Evolutionary conservation across 2,329 filamentous ascomycete genomes (phyloP).

Genomic region (Hypoxylon sp.): DNA sequence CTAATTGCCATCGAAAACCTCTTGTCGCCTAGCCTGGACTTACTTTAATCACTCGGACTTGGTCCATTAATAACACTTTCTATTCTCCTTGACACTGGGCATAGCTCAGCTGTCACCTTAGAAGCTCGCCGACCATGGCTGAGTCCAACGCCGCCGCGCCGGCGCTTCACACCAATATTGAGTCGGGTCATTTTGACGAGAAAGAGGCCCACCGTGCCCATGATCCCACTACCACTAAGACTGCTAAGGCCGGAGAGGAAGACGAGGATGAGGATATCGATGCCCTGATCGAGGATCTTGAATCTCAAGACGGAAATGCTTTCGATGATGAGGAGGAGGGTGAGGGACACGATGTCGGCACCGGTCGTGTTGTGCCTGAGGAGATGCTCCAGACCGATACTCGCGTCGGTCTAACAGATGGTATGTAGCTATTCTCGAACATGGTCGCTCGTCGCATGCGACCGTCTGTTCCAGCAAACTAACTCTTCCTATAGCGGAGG

Average conservation of each 20-base stretch:
- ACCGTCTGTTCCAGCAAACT: constrained; percentile 17
- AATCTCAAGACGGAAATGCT: constrained; percentile 80
- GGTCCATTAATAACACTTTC: constrained; percentile 27
- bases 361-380: constrained; percentile 71
- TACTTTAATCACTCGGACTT: constrained; percentile 30
- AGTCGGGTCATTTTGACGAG: constrained; percentile 74
- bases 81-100: constrained; percentile 34
- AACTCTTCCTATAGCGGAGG: constrained; percentile 45
- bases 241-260: constrained; percentile 63
- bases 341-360: constrained; percentile 63
- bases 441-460: constrained; percentile 64
- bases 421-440: constrained; percentile 62
- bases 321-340: constrained; percentile 72
- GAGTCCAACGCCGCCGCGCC: constrained; percentile 66
- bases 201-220: constrained; percentile 60
- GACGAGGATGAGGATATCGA: constrained; percentile 88
- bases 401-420: constrained; percentile 75
- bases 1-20: constrained; percentile 22
- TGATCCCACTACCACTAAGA: constrained; percentile 52
- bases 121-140: constrained; percentile 60
- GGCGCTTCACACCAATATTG: constrained; percentile 72
- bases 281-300: constrained; percentile 86
- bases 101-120: constrained; percentile 42
- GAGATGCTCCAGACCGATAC: constrained; percentile 83
- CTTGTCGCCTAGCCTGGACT: constrained; percentile 32